Conservation (phyloP, 805 yeast genomes). For the Saturnispora zaruensis region DNA sequence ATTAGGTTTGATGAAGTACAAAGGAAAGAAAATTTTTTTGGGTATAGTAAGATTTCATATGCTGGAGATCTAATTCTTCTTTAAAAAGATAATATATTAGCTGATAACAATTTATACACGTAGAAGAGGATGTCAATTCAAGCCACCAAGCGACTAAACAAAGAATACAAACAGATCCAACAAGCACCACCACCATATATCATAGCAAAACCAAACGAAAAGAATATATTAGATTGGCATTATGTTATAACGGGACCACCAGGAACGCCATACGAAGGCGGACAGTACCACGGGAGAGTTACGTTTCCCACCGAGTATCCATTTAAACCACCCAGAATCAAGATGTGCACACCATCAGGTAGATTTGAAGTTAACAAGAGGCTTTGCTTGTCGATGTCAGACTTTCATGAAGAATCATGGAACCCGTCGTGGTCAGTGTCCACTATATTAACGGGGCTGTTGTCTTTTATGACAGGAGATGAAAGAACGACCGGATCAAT, state of each 20-base stretch:
- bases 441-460: slow-evolving; percentile 76
- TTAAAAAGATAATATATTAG: neutral
- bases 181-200: slow-evolving; percentile 81
- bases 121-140: slow-evolving; percentile 25
- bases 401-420: slow-evolving; percentile 92
- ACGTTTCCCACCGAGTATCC: slow-evolving; percentile 82
- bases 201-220: slow-evolving; percentile 77
- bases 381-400: slow-evolving; percentile 86
- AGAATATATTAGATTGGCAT: slow-evolving; percentile 88
- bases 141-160: slow-evolving; percentile 44
- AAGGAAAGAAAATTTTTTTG: neutral
- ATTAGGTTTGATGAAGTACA: neutral
- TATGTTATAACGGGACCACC: slow-evolving; percentile 90
- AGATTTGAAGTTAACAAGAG: slow-evolving; percentile 75
- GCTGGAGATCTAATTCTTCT: neutral
- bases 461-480: slow-evolving; percentile 86
- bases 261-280: slow-evolving; percentile 74
- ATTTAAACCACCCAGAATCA: slow-evolving; percentile 82
- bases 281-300: slow-evolving; percentile 86
- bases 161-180: slow-evolving; percentile 71
- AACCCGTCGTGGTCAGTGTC: slow-evolving; percentile 94
- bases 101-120: neutral
- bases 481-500: slow-evolving; percentile 83
- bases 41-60: neutral
- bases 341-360: slow-evolving; percentile 87